phyloP scores from a whole-genome alignment of 2,329 filamentous ascomycete species.

The Fusarium abutilonis region DNA sequence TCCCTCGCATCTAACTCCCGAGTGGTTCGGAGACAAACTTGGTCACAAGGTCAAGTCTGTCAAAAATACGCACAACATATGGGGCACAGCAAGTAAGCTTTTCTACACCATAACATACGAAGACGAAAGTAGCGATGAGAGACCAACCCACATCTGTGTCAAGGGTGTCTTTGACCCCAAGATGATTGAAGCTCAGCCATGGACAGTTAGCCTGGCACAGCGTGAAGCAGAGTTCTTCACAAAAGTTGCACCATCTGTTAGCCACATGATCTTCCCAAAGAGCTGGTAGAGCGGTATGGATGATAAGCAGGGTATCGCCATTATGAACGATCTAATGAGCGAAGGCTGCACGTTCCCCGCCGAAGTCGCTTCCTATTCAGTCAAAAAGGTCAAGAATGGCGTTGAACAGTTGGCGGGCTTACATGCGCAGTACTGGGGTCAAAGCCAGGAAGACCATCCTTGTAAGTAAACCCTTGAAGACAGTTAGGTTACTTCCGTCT shows the following conservation, averaged over 20 bases:
- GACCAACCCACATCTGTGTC: constrained; percentile 45
- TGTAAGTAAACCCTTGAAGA: constrained; percentile 13
- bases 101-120: constrained; percentile 46
- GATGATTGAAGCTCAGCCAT: constrained; percentile 45
- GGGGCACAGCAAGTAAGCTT: constrained; percentile 46
- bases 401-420: constrained; percentile 54
- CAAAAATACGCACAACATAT: constrained; percentile 43
- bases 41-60: constrained; percentile 34
- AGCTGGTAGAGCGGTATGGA: constrained; percentile 51
- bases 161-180: constrained; percentile 53
- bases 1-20: constrained; percentile 33
- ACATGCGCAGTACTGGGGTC: constrained; percentile 52
- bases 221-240: constrained; percentile 53
- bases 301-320: constrained; percentile 51
- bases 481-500: neutral
- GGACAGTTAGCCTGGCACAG: constrained; percentile 45
- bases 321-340: constrained; percentile 51
- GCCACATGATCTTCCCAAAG: constrained; percentile 48
- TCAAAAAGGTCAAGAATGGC: constrained; percentile 49
- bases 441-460: constrained; percentile 46
- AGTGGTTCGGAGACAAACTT: constrained; percentile 42
- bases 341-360: constrained; percentile 50
- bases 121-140: constrained; percentile 27
- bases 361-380: constrained; percentile 46
- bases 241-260: constrained; percentile 48